Base-by-base conservation (phyloP, 2,329 filamentous ascomycete species). In the Xylariomycetidae sp. region DNA sequence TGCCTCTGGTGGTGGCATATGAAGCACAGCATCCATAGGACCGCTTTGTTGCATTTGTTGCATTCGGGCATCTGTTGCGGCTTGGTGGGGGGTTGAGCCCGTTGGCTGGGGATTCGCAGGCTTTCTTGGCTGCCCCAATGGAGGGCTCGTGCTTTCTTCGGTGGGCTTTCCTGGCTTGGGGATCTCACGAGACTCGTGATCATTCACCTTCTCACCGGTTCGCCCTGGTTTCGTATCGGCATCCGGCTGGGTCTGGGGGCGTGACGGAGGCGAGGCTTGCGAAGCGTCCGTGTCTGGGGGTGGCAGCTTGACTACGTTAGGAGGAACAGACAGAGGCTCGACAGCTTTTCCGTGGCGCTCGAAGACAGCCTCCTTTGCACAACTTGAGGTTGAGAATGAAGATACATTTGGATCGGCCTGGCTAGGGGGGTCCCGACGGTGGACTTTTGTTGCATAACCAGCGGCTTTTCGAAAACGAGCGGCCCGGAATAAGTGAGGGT, bases 401-500 rank as follows among this genome's bases (percentile, higher is more conserved):
- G 54, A 51, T 37, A 54, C 40, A 41, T 52, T 47, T 27, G 46
- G 46, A 36, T 37, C 45, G 33, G 34, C 39, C 22, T 46, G 49
- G 46, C 42, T 44, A 42, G 54, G 30, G 49, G 51, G 40, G 25
- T 44, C 49, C 42, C 46, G 62, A 51, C 49, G 44, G 52, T 51
- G 51, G 40, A 64, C 58, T 34, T 69, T 58, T 11, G 64, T 58
- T 47, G 63, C 55, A 46, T 64, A 60, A 43, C 62, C 25, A 57
- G 65, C 54, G 61, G 66, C 54, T 59, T 76, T 53, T 58, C 58
- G 51, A 42, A 55, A 46, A 42, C 70, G 66, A 43, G 70, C 56
- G 12, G 70, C 66, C 34, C 79, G 76, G 57, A 82, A 74, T 34
- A 85, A 59, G 46, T 79, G 77, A 28, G 82, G 80, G 46, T 84